A percentile compares a stretch with the other conserved stretches of the same genome.
phyloP scores from a whole-genome alignment of 1,284 basidiomycete species.

The Ceratorhiza oryzae-sativae region DNA sequence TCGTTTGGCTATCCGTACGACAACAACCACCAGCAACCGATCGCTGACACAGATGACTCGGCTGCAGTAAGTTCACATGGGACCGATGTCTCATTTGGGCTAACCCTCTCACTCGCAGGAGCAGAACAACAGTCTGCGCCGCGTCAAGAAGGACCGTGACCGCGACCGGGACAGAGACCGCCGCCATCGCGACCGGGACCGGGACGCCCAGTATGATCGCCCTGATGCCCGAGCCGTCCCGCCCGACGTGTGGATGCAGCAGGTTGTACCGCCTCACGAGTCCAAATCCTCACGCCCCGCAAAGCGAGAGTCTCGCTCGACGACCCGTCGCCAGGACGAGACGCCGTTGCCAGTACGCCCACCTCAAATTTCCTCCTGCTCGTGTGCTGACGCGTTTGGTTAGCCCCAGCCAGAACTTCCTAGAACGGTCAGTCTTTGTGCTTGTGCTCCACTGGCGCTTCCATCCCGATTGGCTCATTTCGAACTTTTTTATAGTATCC shows the following conservation, averaged over 20 bases:
- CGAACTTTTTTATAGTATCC: neutral
- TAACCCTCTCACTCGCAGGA: conserved; percentile 9
- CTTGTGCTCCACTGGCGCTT: conserved; percentile 16
- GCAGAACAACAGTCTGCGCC: conserved; percentile 28
- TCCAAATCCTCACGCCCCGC: conserved; percentile 12
- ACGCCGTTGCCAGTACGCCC: conserved; percentile 5
- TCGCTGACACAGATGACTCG: conserved; percentile 11
- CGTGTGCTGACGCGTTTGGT: neutral
- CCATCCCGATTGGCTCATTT: conserved; percentile 30
- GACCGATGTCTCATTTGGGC: neutral
- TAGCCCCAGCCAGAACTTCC: conserved; percentile 28
- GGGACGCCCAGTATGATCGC: neutral
- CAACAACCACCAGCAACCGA: neutral
- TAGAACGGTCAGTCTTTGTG: conserved; percentile 34
- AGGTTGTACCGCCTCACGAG: conserved; percentile 24
- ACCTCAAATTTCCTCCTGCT: neutral
- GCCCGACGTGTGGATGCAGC: conserved; percentile 29
- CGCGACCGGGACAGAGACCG: neutral
- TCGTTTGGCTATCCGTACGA: conserved; percentile 25
- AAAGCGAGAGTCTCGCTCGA: conserved; percentile 27
- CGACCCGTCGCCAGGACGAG: conserved; percentile 20
- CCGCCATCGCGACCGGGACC: conserved; percentile 24
- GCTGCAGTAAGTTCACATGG: neutral
- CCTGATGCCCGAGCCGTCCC: conserved; percentile 11
- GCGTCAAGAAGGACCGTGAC: conserved; percentile 29